Percentiles rank a stretch among this genome's conserved stretches.
These are phyloP conservation scores for Ilyonectria sp. DNA, from an alignment of 2,329 filamentous ascomycete species.

Conservation along the genomic window DNA sequence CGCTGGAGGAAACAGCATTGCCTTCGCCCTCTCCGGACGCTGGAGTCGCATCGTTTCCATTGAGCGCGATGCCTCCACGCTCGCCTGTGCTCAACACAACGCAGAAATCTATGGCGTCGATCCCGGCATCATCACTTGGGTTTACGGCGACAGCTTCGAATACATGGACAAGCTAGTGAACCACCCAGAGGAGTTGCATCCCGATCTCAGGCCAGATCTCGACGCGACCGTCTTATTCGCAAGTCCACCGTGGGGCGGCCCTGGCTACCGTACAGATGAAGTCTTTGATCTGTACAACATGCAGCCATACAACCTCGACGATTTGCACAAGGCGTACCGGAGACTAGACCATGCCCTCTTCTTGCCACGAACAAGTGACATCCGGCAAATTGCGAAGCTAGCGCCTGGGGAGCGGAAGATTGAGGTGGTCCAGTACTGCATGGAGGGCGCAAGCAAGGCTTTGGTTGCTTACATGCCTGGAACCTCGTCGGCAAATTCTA, in stretches of 20 bases:
- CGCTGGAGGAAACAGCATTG: conserved; percentile 93
- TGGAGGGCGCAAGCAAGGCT: conserved; percentile 90
- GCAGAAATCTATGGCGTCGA: conserved; percentile 86
- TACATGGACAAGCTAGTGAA: conserved; percentile 68
- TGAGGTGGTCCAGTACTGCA: conserved; percentile 90
- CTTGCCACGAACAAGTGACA: conserved; percentile 86
- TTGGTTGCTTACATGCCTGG: conserved; percentile 74
- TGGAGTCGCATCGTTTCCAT: conserved; percentile 92
- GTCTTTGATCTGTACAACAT: conserved; percentile 89
- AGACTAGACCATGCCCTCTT: conserved; percentile 79
- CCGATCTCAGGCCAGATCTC: conserved; percentile 59
- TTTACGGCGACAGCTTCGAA: conserved; percentile 89
- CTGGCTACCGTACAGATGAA: conserved; percentile 69
- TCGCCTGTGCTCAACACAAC: conserved; percentile 94
- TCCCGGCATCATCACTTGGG: conserved; percentile 82
- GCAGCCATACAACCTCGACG: conserved; percentile 84
- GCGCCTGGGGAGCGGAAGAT: conserved; percentile 69
- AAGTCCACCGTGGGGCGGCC: conserved; percentile 74
- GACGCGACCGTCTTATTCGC: conserved; percentile 66
- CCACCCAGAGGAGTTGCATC: conserved; percentile 54
- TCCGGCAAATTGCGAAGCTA: conserved; percentile 81
- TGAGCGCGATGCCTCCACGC: conserved; percentile 84
- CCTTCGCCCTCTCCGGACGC: conserved; percentile 85
- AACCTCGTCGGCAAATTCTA: conserved; percentile 20
- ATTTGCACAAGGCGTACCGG: conserved; percentile 75